Conservation (phyloP, 495 filamentous ascomycete genomes). For the Penicillium flavigenum region DNA sequence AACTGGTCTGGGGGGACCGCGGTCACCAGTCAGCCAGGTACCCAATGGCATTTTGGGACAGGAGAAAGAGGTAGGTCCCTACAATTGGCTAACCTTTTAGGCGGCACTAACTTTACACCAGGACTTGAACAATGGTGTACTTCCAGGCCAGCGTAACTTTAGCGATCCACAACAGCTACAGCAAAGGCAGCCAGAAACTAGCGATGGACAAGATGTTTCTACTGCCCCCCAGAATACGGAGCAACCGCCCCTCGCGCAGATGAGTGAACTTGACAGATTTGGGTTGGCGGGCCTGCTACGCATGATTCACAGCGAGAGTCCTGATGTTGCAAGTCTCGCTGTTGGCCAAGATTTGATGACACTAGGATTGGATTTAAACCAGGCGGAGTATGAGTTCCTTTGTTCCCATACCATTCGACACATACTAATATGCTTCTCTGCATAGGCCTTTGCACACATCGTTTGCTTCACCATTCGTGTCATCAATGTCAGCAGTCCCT, state of each 20-base stretch:
- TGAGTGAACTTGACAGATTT: conserved; percentile 78
- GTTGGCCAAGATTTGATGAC: conserved; percentile 75
- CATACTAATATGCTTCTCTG: conserved; percentile 21
- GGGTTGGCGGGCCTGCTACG: conserved; percentile 76
- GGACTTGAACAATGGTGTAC: conserved; percentile 37
- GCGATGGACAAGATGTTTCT: conserved; percentile 41
- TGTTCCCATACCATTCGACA: conserved; percentile 10
- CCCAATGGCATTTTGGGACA: conserved; percentile 42
- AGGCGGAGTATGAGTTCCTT: conserved; percentile 63
- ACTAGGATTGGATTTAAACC: conserved; percentile 76
- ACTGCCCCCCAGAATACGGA: conserved; percentile 42
- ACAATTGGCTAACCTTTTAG: background rate
- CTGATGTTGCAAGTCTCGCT: conserved; percentile 71
- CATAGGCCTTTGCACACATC: conserved; percentile 61
- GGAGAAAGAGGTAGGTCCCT: conserved; percentile 44
- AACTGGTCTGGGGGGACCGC: conserved; percentile 42
- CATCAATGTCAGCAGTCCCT: conserved; percentile 61
- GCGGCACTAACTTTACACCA: conserved; percentile 17
- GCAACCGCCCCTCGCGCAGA: conserved; percentile 64
- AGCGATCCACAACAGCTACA: conserved; percentile 38
- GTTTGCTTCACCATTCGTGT: conserved; percentile 69
- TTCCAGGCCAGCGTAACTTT: conserved; percentile 38
- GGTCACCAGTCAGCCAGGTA: conserved; percentile 44
- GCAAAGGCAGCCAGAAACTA: conserved; percentile 40
- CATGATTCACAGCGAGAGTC: conserved; percentile 74